A percentile compares a stretch with the other conserved stretches of the same genome.
phyloP scores from a whole-genome alignment of 2,329 filamentous ascomycete species.

The Madurella mycetomatis region DNA sequence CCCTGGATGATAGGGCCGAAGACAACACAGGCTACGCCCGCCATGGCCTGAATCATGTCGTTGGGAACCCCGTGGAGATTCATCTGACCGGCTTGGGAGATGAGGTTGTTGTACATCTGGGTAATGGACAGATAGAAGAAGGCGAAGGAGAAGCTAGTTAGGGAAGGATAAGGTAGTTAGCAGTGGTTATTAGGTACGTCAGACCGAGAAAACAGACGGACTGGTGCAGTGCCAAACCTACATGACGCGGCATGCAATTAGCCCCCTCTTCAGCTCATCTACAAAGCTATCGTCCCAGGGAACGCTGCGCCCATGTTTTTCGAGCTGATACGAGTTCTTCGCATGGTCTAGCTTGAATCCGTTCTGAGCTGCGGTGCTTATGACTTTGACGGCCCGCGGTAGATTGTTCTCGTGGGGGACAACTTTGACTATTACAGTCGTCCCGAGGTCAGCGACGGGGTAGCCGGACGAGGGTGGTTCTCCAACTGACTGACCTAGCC shows the following conservation, averaged over 20 bases:
- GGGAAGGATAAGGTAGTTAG: background rate
- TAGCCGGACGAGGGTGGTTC: background rate
- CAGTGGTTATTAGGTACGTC: background rate
- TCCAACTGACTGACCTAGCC: constrained; percentile 12
- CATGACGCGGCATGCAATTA: constrained; percentile 52
- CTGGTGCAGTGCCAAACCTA: constrained; percentile 7
- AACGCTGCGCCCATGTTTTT: constrained; percentile 37
- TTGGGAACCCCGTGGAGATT: constrained; percentile 45
- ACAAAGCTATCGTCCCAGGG: constrained; percentile 60
- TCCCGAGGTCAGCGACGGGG: background rate
- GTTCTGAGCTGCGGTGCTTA: constrained; percentile 49
- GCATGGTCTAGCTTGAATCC: constrained; percentile 42
- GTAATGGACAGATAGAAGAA: constrained; percentile 55
- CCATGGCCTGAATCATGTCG: constrained; percentile 45
- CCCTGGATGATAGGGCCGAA: constrained; percentile 43
- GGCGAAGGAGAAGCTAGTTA: constrained; percentile 42
- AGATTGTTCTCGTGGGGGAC: constrained; percentile 50
- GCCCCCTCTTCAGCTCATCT: constrained; percentile 57
- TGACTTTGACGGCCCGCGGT: constrained; percentile 51
- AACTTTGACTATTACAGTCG: constrained; percentile 22
- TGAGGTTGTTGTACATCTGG: constrained; percentile 54
- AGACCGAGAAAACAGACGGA: background rate
- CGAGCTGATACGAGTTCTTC: constrained; percentile 53
- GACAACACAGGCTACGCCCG: constrained; percentile 45
- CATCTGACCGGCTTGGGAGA: constrained; percentile 50